Evolutionary conservation across 2,329 filamentous ascomycete species (phyloP), one percentile per base, ranked within the genome.

Genomic region (Hymenoscyphus albidus): DNA sequence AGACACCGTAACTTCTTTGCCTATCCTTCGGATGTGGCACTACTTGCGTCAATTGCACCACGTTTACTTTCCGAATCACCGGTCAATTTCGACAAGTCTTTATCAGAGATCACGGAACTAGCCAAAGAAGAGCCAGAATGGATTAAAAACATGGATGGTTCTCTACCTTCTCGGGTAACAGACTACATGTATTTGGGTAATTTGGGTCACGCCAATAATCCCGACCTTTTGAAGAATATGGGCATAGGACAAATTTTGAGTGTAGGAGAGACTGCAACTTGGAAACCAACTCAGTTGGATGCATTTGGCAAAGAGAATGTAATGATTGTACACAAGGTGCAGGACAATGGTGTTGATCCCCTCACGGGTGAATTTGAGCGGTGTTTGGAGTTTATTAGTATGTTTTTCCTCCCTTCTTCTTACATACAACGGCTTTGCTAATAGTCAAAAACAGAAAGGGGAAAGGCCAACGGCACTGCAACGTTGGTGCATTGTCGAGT

Each of bases 141-240:
- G 95, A 85, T 97, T 63, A 81, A 85, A 35, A 86, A 86, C 62
- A 86, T 97, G 69, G 94, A 98, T 75, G 95, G 95, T 4, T 97
- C 92, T 31, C 83, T 98, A 27, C 95, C 95, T 0, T 97, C 92
- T 74, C 86, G 94, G 14, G 85, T 99, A 48, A 79, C 97, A 54
- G 89, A 93, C 62, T 97, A 98, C 74, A 93, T 99, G 88, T 99
- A 99, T 74, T 84, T 99, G 13, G 95, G 95, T 1, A 98, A 98
- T 72, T 82, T 98, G 16, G 87, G 86, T 0, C 95, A 99, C 75
- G 95, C 95, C 7, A 98, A 98, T 74, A 98, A 98, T 71, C 92
- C 93, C 0, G 90, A 91, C 62, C 80, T 99, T 39, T 79, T 99
- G 39, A 83, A 82, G 67, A 86, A 88, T 56, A 79, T 99, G 65